A percentile compares a stretch with the other conserved stretches of the same genome.
Evolutionary conservation across 495 filamentous ascomycete species (phyloP).

Genomic region (Trichocladium uniseriatum): DNA sequence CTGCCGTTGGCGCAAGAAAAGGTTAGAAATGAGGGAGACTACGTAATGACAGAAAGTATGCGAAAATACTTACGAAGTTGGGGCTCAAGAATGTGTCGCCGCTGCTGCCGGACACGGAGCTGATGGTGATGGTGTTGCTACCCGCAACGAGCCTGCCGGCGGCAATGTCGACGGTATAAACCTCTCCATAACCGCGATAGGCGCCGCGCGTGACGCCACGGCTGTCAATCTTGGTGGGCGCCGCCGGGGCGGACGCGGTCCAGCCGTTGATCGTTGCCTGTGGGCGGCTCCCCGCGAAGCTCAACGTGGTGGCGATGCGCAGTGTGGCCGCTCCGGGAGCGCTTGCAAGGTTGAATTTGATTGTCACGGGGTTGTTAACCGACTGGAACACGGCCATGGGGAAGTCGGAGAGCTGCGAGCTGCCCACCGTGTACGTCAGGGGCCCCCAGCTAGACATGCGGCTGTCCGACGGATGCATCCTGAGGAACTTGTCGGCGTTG

Average conservation of each 20-base stretch:
- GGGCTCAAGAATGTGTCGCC: slow-evolving; percentile 47
- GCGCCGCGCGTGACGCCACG: slow-evolving; percentile 57
- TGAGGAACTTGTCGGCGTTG: slow-evolving; percentile 54
- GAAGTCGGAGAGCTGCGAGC: slow-evolving; percentile 41
- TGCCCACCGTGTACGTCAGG: slow-evolving; percentile 50
- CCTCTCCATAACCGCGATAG: slow-evolving; percentile 52
- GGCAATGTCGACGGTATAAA: slow-evolving; percentile 50
- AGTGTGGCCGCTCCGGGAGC: slow-evolving; percentile 44
- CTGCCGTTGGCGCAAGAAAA: slow-evolving; percentile 17
- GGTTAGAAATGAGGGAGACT: not conserved
- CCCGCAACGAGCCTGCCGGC: slow-evolving; percentile 48
- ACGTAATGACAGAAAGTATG: not conserved
- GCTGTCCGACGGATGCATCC: slow-evolving; percentile 57
- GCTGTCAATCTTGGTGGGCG: slow-evolving; percentile 54
- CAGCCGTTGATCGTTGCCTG: slow-evolving; percentile 44
- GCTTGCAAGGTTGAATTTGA: slow-evolving; percentile 48
- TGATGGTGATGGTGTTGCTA: slow-evolving; percentile 54
- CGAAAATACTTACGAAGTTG: slow-evolving; percentile 46
- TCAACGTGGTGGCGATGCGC: slow-evolving; percentile 54
- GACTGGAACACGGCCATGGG: slow-evolving; percentile 59
- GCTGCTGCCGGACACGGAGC: slow-evolving; percentile 48
- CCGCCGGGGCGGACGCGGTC: slow-evolving; percentile 37
- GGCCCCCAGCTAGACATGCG: slow-evolving; percentile 54
- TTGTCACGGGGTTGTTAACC: slow-evolving; percentile 53
- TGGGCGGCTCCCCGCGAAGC: slow-evolving; percentile 48